Percentiles rank a stretch among this genome's conserved stretches.
phyloP scores from a whole-genome alignment of 2,329 filamentous ascomycete genomes.

The Fusarium fujikuroi region DNA sequence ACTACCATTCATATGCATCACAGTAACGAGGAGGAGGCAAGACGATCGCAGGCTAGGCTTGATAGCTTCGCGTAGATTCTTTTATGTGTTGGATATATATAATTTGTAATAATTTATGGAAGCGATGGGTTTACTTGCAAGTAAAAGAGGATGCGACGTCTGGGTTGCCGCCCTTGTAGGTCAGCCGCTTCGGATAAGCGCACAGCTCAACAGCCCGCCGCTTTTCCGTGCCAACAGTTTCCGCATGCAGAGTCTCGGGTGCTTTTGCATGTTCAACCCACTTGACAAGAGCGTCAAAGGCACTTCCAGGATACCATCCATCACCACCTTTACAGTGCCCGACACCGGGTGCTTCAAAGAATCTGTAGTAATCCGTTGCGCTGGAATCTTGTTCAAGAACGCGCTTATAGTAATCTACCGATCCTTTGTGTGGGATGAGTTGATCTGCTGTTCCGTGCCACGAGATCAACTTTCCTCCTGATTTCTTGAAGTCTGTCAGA shows the following conservation, averaged over 20 bases:
- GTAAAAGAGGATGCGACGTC: slow-evolving; percentile 10
- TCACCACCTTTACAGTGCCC: slow-evolving; percentile 12
- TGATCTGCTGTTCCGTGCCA: slow-evolving; percentile 38
- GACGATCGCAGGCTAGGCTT: slow-evolving; percentile 2
- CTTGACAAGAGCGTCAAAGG: slow-evolving; percentile 8
- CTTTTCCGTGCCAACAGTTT: background rate
- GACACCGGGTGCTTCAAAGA: slow-evolving; percentile 31
- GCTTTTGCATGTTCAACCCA: slow-evolving; percentile 28
- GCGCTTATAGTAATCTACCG: slow-evolving; percentile 22
- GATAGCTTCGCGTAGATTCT: slow-evolving; percentile 11
- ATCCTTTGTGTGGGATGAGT: slow-evolving; percentile 16
- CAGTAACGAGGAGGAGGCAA: slow-evolving; percentile 1
- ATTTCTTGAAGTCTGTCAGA: slow-evolving; percentile 20
- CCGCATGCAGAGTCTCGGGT: slow-evolving; percentile 22
- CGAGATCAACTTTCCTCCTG: slow-evolving; percentile 27
- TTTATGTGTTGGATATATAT: background rate
- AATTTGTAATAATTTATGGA: background rate
- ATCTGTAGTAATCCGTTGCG: slow-evolving; percentile 20
- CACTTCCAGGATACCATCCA: slow-evolving; percentile 16
- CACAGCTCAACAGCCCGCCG: slow-evolving; percentile 7
- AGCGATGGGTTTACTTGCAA: background rate
- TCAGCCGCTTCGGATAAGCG: slow-evolving; percentile 18
- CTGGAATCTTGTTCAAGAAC: background rate
- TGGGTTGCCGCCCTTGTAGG: background rate
- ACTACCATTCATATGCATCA: slow-evolving; percentile 36